Evolutionary conservation across 164 flowering plant species (phyloP).

Genomic region (Hamamelis virginiana): DNA sequence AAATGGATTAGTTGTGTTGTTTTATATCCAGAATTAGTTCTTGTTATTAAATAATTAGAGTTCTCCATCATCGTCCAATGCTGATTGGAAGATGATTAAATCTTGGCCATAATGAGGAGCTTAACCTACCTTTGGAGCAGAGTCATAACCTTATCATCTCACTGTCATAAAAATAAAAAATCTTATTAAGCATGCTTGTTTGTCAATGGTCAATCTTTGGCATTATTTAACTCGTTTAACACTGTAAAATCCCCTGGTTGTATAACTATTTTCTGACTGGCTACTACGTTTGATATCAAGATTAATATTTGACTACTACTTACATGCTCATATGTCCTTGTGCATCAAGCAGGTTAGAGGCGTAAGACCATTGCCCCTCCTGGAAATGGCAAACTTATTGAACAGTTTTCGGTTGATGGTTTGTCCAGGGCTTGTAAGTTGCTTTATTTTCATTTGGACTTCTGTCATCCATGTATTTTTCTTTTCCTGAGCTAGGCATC

Average conservation of each 20-base stretch:
- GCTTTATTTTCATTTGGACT: background rate
- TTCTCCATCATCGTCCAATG: background rate
- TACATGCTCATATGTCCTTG: background rate
- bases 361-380: constrained; percentile 72
- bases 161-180: too few species aligned
- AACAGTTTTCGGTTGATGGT: constrained; percentile 63
- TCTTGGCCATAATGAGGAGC: background rate
- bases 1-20: background rate
- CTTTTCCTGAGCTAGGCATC: background rate
- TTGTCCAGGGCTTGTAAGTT: constrained; percentile 91
- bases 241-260: too few species aligned
- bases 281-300: too few species aligned
- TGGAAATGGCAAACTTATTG: constrained; percentile 81
- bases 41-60: too few species aligned
- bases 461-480: background rate
- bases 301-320: background rate
- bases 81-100: background rate
- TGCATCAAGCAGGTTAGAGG: constrained; percentile 76
- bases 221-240: too few species aligned
- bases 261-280: too few species aligned
- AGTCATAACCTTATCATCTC: background rate
- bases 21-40: background rate
- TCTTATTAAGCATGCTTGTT: too few species aligned
- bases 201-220: too few species aligned
- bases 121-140: background rate